phyloP scores from a whole-genome alignment of 352 stramenopile species.

The Phytophthora cactorum region DNA sequence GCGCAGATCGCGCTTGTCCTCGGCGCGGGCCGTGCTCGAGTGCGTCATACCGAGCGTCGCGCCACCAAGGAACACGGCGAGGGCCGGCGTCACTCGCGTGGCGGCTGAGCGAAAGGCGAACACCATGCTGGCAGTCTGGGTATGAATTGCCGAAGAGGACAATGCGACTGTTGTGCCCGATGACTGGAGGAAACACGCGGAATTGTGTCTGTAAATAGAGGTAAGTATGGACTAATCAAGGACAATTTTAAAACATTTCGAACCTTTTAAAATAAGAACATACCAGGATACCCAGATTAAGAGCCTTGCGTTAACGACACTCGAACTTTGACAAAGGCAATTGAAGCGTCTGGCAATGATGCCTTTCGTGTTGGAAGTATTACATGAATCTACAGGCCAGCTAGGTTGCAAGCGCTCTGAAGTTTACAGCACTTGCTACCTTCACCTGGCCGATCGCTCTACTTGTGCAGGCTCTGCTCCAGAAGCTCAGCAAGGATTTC shows the following conservation, averaged over 20 bases:
- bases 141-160: slow-evolving; percentile 1
- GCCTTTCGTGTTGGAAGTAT: background rate
- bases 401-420: slow-evolving; percentile 1
- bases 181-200: slow-evolving; percentile 4
- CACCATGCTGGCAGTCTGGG: slow-evolving; percentile 48
- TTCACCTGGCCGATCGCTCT: slow-evolving; percentile 17
- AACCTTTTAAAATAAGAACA: background rate
- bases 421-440: background rate
- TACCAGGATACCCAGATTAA: background rate
- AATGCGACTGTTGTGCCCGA: slow-evolving; percentile 11
- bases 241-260: background rate
- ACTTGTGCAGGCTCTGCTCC: slow-evolving; percentile 72
- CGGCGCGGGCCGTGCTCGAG: slow-evolving; percentile 37
- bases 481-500: slow-evolving; percentile 93
- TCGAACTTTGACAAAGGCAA: background rate
- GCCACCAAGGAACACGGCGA: slow-evolving; percentile 66
- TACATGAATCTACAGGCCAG: slow-evolving; percentile 18
- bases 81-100: slow-evolving; percentile 45
- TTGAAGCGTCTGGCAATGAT: too few relatives aligned
- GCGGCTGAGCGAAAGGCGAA: slow-evolving; percentile 61
- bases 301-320: slow-evolving; percentile 8
- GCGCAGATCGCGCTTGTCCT: slow-evolving; percentile 82
- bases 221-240: background rate
- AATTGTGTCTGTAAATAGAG: background rate
- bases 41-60: slow-evolving; percentile 51